These are phyloP conservation scores for Grammothele lineata DNA, from an alignment of 768 basidiomycete genomes.

Conservation along the genomic window DNA sequence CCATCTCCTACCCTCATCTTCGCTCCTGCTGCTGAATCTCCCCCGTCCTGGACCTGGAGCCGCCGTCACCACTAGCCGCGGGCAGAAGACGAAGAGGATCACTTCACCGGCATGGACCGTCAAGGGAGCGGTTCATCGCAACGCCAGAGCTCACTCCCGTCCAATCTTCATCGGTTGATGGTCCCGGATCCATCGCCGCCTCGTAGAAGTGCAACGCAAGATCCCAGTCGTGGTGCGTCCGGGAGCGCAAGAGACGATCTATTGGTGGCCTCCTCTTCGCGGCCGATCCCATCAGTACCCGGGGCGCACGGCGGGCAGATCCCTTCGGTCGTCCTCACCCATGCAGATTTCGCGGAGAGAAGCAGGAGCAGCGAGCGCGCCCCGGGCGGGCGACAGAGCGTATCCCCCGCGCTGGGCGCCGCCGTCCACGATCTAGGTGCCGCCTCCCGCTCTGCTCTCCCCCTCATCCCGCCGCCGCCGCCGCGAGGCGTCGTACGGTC, in stretches of 20 bases:
- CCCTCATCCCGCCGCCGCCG: neutral
- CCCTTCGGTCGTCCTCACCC: slow-evolving; percentile 4
- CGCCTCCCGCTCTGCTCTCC: neutral
- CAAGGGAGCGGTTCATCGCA: slow-evolving; percentile 11
- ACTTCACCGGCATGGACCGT: slow-evolving; percentile 11
- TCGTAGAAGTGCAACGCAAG: slow-evolving; percentile 1
- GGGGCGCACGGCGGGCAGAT: neutral
- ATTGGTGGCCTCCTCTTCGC: neutral
- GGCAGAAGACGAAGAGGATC: slow-evolving; percentile 1
- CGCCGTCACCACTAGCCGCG: slow-evolving; percentile 2
- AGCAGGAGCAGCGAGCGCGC: neutral
- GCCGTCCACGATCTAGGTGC: slow-evolving; percentile 2
- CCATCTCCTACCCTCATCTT: slow-evolving; percentile 6
- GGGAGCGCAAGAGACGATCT: too few species aligned
- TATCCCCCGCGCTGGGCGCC: neutral
- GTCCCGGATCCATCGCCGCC: slow-evolving; percentile 8
- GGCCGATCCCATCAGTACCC: slow-evolving; percentile 3
- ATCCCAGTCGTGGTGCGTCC: too few species aligned
- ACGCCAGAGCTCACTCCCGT: slow-evolving; percentile 14
- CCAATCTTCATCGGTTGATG: slow-evolving; percentile 12
- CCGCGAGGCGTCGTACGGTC: slow-evolving; percentile 2
- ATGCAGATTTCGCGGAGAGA: neutral
- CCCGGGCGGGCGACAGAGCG: neutral
- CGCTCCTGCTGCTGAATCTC: slow-evolving; percentile 7
- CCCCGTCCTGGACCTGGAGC: slow-evolving; percentile 2